Conservation (phyloP, 192 early-diverging fungal species). For the Umbelopsis sp. region DNA sequence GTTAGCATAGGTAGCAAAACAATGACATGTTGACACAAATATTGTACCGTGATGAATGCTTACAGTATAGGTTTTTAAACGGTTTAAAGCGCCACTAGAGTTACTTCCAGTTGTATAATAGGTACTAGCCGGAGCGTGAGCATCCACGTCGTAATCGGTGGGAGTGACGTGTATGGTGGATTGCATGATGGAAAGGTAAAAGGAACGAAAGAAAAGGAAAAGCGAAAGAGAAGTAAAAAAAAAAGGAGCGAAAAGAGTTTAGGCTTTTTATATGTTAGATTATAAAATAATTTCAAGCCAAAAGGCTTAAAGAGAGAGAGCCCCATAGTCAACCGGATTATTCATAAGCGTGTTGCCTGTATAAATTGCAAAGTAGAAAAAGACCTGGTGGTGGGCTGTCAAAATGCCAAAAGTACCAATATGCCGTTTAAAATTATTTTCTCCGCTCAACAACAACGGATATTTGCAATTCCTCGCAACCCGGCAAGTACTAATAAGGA, state of each 20-base stretch:
- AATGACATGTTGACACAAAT: background rate
- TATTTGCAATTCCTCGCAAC: background rate
- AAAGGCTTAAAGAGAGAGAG: background rate
- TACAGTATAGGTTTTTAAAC: constrained; percentile 25
- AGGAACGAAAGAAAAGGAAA: background rate
- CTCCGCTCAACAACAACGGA: background rate
- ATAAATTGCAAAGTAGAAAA: constrained; percentile 20
- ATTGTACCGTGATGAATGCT: background rate
- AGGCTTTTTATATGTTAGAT: background rate
- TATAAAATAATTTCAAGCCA: background rate
- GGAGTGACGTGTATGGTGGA: constrained; percentile 23
- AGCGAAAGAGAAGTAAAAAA: background rate
- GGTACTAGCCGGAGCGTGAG: constrained; percentile 32
- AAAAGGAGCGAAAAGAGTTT: background rate
- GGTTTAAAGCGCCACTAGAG: constrained; percentile 20
- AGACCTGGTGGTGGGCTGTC: background rate
- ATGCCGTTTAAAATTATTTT: background rate
- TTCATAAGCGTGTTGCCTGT: background rate
- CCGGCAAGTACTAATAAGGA: constrained; percentile 15
- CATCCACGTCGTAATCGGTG: constrained; percentile 22
- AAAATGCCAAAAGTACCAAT: constrained; percentile 4
- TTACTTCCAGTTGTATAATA: constrained; percentile 37
- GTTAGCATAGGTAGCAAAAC: background rate
- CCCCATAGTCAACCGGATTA: constrained; percentile 4
- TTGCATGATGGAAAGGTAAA: constrained; percentile 17